Evolutionary conservation across 257 asterid genomes (phyloP).

Genomic region (Gentiana dahurica): DNA sequence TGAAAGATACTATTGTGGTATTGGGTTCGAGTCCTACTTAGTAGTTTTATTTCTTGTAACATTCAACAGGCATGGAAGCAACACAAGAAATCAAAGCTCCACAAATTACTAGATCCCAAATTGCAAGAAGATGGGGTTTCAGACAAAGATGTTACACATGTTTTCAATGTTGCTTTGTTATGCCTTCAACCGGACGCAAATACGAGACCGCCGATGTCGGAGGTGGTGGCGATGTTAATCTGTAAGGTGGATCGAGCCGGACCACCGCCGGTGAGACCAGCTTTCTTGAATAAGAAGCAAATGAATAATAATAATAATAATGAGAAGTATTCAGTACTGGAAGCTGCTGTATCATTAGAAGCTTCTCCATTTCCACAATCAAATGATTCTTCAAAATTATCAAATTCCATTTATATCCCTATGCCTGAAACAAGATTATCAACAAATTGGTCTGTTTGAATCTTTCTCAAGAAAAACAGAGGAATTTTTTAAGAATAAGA

Average conservation of each 20-base stretch:
- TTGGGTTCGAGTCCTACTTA: too few relatives aligned
- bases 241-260: slow-evolving; percentile 35
- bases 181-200: slow-evolving; percentile 62
- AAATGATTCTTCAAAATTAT: slow-evolving; percentile 23
- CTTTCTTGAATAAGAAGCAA: slow-evolving; percentile 43
- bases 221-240: slow-evolving; percentile 60
- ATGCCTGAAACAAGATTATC: background rate
- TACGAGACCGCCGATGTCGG: slow-evolving; percentile 76
- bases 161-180: slow-evolving; percentile 41
- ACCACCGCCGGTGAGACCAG: slow-evolving; percentile 36
- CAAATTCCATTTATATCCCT: background rate
- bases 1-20: too few relatives aligned
- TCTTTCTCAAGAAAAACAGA: background rate
- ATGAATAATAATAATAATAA: slow-evolving; percentile 15
- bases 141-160: slow-evolving; percentile 45
- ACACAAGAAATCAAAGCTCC: slow-evolving; percentile 45
- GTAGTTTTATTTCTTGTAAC: too few relatives aligned
- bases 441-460: background rate
- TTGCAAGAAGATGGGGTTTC: slow-evolving; percentile 26
- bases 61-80: slow-evolving; percentile 60
- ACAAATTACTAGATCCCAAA: slow-evolving; percentile 49
- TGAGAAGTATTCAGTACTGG: slow-evolving; percentile 36
- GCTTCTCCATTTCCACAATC: slow-evolving; percentile 47
- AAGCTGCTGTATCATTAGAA: slow-evolving; percentile 33
- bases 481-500: too few relatives aligned